Evolutionary conservation across 2,329 filamentous ascomycete species (phyloP).

Genomic region (Colletotrichum spaethianum): DNA sequence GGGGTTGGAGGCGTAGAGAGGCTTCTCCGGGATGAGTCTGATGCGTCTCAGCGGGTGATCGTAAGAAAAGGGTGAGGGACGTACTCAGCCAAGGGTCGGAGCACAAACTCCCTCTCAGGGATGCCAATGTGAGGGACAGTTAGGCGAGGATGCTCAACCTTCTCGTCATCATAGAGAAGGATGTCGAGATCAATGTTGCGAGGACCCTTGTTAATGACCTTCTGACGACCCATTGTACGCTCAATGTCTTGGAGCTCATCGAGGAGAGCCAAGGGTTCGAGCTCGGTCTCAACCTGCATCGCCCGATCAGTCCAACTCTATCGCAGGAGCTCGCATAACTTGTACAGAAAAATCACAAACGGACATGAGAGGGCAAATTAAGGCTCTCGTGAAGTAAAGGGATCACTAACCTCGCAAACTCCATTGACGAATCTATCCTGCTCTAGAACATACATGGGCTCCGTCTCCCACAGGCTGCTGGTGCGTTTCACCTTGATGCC

Average conservation of each 20-base stretch:
- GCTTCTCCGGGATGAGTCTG: constrained; percentile 69
- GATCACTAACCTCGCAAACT: constrained; percentile 82
- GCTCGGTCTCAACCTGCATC: constrained; percentile 81
- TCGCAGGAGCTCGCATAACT: neutral
- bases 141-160: constrained; percentile 79
- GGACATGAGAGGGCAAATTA: neutral
- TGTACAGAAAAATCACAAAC: neutral
- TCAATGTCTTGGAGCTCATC: constrained; percentile 90
- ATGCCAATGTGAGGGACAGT: constrained; percentile 88
- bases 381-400: neutral
- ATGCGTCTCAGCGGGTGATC: constrained; percentile 5
- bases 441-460: constrained; percentile 95
- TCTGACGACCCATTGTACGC: constrained; percentile 81
- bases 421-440: constrained; percentile 93
- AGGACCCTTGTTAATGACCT: constrained; percentile 92
- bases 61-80: constrained; percentile 44
- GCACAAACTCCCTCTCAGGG: constrained; percentile 92
- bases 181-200: constrained; percentile 96
- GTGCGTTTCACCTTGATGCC: constrained; percentile 84
- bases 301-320: constrained; percentile 25
- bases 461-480: constrained; percentile 93
- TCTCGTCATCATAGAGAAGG: constrained; percentile 81
- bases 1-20: constrained; percentile 67
- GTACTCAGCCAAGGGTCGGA: constrained; percentile 87
- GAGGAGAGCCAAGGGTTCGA: constrained; percentile 82